Conservation (phyloP, 164 flowering plant species). For the Cinnamomum chago region DNA sequence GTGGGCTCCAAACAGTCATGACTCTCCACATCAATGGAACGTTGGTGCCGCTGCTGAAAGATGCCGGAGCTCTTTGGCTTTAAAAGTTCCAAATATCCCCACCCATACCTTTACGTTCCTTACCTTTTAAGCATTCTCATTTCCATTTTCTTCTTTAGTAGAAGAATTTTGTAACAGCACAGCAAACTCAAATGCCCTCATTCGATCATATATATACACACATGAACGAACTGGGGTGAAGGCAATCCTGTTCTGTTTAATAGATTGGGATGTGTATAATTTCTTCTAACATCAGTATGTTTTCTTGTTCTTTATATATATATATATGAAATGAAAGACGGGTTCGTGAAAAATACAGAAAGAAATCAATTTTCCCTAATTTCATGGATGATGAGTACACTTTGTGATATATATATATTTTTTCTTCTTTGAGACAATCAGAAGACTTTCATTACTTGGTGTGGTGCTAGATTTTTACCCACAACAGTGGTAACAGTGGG, state of each 20-base stretch:
- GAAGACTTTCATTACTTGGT: too few species aligned
- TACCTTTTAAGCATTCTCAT: too few species aligned
- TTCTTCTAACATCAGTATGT: background rate
- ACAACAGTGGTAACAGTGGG: too few species aligned
- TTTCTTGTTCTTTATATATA: background rate
- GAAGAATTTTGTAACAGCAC: background rate
- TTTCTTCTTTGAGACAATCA: too few species aligned
- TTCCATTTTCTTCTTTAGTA: background rate
- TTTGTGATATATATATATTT: too few species aligned
- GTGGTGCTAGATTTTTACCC: too few species aligned
- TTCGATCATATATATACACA: too few species aligned
- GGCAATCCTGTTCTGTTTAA: background rate
- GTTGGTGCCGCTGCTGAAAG: slow-evolving; percentile 73
- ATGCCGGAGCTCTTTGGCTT: slow-evolving; percentile 91
- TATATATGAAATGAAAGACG: too few species aligned
- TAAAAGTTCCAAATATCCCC: slow-evolving; percentile 15
- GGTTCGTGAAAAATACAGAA: too few species aligned
- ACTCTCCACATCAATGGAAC: slow-evolving; percentile 77
- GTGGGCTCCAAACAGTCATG: slow-evolving; percentile 74
- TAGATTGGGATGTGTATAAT: background rate
- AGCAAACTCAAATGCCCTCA: background rate
- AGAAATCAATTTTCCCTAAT: too few species aligned
- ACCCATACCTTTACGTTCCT: too few species aligned
- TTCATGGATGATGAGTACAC: too few species aligned
- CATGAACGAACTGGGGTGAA: background rate